Conservation (phyloP, 2,329 filamentous ascomycete genomes). For the Calonectria ilicicola region DNA sequence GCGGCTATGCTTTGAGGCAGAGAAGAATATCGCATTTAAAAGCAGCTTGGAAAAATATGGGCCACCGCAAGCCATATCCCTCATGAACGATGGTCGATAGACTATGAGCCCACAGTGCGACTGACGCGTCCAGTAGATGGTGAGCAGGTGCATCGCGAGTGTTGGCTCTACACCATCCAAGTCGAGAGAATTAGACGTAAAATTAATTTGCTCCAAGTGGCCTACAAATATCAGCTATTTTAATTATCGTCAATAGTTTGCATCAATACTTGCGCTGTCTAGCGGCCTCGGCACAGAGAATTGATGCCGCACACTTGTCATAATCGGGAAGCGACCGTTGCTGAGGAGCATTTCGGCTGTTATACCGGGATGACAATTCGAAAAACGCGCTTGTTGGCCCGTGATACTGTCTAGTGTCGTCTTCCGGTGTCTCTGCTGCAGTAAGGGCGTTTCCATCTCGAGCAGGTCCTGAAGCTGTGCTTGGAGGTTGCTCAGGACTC, state of each 20-base stretch:
- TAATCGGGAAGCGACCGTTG: slow-evolving; percentile 44
- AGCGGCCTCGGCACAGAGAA: slow-evolving; percentile 28
- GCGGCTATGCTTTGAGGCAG: slow-evolving; percentile 57
- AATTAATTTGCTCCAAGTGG: slow-evolving; percentile 63
- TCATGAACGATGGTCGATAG: slow-evolving; percentile 66
- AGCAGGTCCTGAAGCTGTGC: neutral
- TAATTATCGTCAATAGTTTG: neutral
- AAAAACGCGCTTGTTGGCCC: slow-evolving; percentile 62
- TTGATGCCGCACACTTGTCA: slow-evolving; percentile 54
- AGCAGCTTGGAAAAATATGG: slow-evolving; percentile 69
- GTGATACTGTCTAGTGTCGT: slow-evolving; percentile 49
- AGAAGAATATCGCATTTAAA: slow-evolving; percentile 65
- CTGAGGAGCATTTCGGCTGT: slow-evolving; percentile 23
- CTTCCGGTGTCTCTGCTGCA: neutral
- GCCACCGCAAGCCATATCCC: slow-evolving; percentile 64
- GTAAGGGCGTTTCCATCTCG: neutral
- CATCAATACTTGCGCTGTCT: slow-evolving; percentile 31
- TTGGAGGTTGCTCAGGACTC: neutral
- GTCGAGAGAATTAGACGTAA: slow-evolving; percentile 59
- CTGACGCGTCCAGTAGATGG: slow-evolving; percentile 66
- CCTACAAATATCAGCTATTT: slow-evolving; percentile 33
- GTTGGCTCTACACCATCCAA: slow-evolving; percentile 67
- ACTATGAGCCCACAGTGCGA: slow-evolving; percentile 57
- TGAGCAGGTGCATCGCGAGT: slow-evolving; percentile 61
- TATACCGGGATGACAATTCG: slow-evolving; percentile 45